Evolutionary conservation across 208 protist genomes (phyloP).

Genomic region (Wallacemonas sp.): DNA sequence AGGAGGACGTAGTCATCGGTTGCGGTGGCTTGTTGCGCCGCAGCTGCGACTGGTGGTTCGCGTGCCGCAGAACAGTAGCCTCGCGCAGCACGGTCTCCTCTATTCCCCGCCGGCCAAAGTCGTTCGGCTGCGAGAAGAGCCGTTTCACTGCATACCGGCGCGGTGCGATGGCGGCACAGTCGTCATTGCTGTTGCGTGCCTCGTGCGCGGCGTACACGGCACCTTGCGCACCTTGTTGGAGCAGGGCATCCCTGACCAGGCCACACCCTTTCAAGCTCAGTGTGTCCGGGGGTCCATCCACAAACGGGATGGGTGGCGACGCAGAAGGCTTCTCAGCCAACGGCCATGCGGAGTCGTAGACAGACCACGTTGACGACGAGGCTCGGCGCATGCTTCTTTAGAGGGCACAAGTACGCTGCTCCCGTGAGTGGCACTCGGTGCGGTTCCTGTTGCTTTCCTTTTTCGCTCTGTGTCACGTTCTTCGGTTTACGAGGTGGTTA

Average conservation of each 20-base stretch:
- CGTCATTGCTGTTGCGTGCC: background rate
- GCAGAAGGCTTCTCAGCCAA: background rate
- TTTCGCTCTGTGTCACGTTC: no score
- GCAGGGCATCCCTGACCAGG: conserved; percentile 47
- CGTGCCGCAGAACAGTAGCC: conserved; percentile 55
- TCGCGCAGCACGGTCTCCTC: conserved; percentile 74
- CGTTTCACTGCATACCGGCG: conserved; percentile 65
- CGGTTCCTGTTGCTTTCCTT: no score
- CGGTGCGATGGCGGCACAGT: background rate
- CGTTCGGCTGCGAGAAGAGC: conserved; percentile 66
- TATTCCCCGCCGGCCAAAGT: conserved; percentile 69
- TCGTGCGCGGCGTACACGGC: conserved; percentile 77
- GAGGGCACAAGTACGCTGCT: no score
- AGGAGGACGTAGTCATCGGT: no score
- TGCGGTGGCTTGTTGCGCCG: background rate
- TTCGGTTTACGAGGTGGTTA: no score
- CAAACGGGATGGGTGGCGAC: conserved; percentile 13
- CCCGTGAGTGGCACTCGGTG: no score
- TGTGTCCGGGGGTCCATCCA: conserved; percentile 20
- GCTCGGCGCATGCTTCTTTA: background rate
- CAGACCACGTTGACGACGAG: background rate
- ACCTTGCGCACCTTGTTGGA: conserved; percentile 80
- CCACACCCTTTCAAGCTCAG: conserved; percentile 42
- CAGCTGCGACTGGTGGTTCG: conserved; percentile 14
- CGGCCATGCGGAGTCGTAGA: background rate